Percentiles rank a stretch among this genome's conserved stretches.
Conservation (phyloP, 208 protist genomes). For the Acanthamoeba castellanii region DNA sequence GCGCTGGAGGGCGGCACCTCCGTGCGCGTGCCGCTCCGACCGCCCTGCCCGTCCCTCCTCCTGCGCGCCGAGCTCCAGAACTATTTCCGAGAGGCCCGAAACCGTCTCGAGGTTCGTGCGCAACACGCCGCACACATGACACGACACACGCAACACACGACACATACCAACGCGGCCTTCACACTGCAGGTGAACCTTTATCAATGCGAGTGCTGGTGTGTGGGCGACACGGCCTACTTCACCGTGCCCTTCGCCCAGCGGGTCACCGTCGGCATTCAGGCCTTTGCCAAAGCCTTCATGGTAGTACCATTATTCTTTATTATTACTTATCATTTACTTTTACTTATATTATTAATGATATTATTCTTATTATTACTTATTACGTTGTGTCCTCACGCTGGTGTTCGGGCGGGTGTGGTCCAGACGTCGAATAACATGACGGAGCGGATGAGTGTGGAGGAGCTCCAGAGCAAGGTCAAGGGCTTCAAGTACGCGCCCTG, state of each 20-base stretch:
- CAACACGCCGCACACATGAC: background rate
- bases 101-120: background rate
- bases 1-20: background rate
- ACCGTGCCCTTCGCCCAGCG: constrained; percentile 29
- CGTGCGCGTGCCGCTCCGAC: background rate
- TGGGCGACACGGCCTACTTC: constrained; percentile 21
- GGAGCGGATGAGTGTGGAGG: constrained; percentile 28
- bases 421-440: constrained; percentile 7
- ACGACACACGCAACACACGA: background rate
- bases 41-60: constrained; percentile 11
- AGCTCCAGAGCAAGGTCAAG: constrained; percentile 31
- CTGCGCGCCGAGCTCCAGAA: constrained; percentile 38
- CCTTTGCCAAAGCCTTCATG: constrained; percentile 30
- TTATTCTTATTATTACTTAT: too few species aligned
- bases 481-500: constrained; percentile 26
- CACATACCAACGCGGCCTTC: background rate
- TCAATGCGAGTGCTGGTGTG: constrained; percentile 60
- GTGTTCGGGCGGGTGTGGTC: too few species aligned
- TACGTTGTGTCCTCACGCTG: too few species aligned
- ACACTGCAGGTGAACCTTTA: constrained; percentile 14
- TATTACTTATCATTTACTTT: too few species aligned
- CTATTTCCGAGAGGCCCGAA: constrained; percentile 53
- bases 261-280: constrained; percentile 8
- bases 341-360: too few species aligned
- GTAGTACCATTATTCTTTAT: background rate